Base-by-base conservation (phyloP, 768 basidiomycete species). In the Krasilnikovozyma curviuscula region DNA sequence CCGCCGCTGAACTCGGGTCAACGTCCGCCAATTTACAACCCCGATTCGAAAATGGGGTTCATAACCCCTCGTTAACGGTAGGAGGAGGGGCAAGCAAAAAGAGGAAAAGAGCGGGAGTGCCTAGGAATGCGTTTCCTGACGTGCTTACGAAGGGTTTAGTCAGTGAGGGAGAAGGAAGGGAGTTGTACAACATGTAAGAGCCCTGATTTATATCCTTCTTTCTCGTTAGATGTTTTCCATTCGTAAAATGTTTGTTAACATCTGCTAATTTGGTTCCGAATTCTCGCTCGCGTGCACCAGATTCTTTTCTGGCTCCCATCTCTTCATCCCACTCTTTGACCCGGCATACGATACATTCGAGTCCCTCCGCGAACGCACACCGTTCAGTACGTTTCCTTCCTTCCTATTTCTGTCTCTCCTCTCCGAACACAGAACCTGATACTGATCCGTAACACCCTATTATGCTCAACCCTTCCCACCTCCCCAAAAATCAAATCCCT, bases 241-340 rank as follows among this genome's bases (percentile, higher is more conserved):
- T 37, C 5, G 10, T 7, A 37, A 37, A 23, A 10, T 18, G 35
- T 7, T 37, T 12, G 23, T 37, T n/a, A 10, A 5, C 35, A 37
- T 23, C 5, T 37, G 7, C 12, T 21, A 30, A 32, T 19, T 24
- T 12, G 1, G 29, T 23, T 1, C 10, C n/a, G n/a, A 32, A 30
- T 34, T 13, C 53, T 13, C 16, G n/a, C 34, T 54, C 57, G 59
- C 59, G 32, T 63, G 62, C 61, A 56, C 62, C 69, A 86, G 83
- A 60, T 95, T 91, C 71, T 91, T 91, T 69, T 79, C 82, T 49
- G 88, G 88, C 41, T 93, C 86, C 67, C 83, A 93, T 69, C 73
- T 88, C 62, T 95, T 93, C 71, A 85, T 93, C 56, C 88, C 89
- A 40, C 71, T 93, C 53, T 93, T 89, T 69, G 86, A 93, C 67